Conservation (phyloP, 495 filamentous ascomycete genomes). For the Tuber indicum region DNA sequence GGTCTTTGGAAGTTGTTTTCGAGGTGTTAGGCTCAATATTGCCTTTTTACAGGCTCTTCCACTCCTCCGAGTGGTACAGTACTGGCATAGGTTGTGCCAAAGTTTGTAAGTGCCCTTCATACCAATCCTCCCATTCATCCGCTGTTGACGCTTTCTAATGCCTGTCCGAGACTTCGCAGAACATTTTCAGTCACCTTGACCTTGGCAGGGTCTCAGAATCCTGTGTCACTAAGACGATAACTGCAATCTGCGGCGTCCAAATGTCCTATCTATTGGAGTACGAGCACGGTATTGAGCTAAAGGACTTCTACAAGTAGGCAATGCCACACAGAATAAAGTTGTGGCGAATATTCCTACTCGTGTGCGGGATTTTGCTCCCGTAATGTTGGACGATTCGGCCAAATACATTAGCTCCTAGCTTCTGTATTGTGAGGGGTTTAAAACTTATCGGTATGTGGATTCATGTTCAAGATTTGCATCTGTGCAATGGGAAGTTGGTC, state of each 20-base stretch:
- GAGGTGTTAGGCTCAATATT: too few species aligned
- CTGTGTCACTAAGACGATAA: neutral
- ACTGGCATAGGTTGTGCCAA: neutral
- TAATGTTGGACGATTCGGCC: neutral
- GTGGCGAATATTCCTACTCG: neutral
- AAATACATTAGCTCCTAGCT: neutral
- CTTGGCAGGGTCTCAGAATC: neutral
- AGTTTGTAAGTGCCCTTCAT: neutral
- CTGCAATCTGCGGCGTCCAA: neutral
- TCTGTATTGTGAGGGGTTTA: neutral
- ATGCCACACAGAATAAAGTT: too few species aligned
- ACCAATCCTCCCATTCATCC: neutral
- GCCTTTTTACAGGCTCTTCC: neutral
- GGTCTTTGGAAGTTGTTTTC: too few species aligned
- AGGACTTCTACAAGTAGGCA: neutral
- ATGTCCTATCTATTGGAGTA: neutral
- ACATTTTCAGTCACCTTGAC: neutral
- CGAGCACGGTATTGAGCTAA: neutral
- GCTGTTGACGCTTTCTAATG: neutral
- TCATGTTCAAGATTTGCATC: neutral
- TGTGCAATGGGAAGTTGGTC: neutral
- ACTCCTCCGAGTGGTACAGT: neutral
- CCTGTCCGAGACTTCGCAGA: neutral
- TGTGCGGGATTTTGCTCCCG: neutral
- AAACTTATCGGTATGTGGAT: neutral